Evolutionary conservation across 176 grass and related monocot species (phyloP), one percentile per base, ranked within the genome.

Genomic region (Rhynchospora breviuscula): DNA sequence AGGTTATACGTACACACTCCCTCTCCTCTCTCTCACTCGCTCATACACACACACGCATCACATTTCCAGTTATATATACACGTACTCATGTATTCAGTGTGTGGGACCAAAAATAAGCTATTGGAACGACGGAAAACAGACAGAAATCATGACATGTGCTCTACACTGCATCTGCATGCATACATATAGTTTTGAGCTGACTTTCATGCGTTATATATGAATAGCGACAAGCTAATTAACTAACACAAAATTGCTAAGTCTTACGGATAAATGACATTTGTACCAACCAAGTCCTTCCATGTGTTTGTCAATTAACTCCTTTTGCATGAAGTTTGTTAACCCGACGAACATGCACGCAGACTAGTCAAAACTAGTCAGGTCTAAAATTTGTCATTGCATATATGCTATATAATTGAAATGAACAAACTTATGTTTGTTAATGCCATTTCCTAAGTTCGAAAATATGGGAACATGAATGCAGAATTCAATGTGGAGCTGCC

Each of bases 191-290:
- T 29, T 29, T 82, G 47, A 82, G 44, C 21, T 82, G 14, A 82
- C 61, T 67, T 67, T 47, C 6, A 82, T 66, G 63, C 60, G 67
- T 52, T 26, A 82, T 51, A 65, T 65, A 57, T 56, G 73, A 57
- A 4, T 48, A 17, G 22, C 65, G 14, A 67, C 63, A 68, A 67
- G 59, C 80, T 59, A 40, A 40, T 40, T 40, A 82, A 82, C 61
- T 43, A 82, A 68, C 62, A 31, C 17, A 82, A 67, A 65, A 82
- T 52, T 26, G 45, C 59, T 59, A 78, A 29, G 25, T 78, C 22
- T 78, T 70, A 14, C 15, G 5, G 33, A 14, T 78, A 80, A 80
- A 7, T 43, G 54, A 63, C 78, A 80, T 40, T 80, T 61, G 22
- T 22, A 80, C 40, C 54, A 63, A 59, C 44, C 78, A 80, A 80